Evolutionary conservation across 768 basidiomycete genomes (phyloP).

Genomic region (Tulasnella sp.): DNA sequence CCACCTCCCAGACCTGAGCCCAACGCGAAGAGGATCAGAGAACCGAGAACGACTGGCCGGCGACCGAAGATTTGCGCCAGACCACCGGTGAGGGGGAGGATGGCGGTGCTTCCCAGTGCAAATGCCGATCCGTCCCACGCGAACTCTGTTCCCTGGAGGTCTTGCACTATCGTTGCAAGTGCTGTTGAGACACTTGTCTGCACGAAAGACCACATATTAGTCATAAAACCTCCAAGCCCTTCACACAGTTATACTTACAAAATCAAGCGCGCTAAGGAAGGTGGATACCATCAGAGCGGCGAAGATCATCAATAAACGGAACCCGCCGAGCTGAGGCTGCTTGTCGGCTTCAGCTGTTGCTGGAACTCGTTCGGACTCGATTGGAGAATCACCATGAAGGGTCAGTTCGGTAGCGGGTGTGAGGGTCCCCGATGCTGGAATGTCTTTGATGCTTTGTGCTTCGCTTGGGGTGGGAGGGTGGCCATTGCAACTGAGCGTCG

Average conservation of each 20-base stretch:
- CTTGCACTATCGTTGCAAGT: conserved; percentile 25
- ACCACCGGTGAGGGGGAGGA: conserved; percentile 42
- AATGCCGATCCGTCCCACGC: conserved; percentile 30
- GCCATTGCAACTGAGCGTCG: no score
- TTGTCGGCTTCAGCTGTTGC: no score
- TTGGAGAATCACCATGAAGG: no score
- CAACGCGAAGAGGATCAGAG: conserved; percentile 38
- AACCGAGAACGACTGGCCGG: conserved; percentile 36
- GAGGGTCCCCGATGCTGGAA: no score
- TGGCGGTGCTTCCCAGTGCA: conserved; percentile 41
- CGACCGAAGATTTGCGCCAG: conserved; percentile 41
- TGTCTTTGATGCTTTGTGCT: no score
- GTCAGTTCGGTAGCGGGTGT: no score
- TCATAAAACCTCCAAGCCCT: no score
- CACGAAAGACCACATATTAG: no score
- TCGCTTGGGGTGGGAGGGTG: no score
- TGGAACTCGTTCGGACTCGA: no score
- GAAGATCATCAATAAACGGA: conserved; percentile 16
- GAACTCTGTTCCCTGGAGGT: conserved; percentile 25
- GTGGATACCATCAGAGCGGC: conserved; percentile 10
- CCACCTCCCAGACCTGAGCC: conserved; percentile 42
- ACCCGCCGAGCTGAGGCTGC: background rate
- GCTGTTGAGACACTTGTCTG: conserved; percentile 25
- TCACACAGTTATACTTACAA: background rate
- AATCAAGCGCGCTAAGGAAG: conserved; percentile 11